phyloP scores from a whole-genome alignment of 1,139 yeast genomes.

The Hemisphaericaspora xylanilytica region DNA sequence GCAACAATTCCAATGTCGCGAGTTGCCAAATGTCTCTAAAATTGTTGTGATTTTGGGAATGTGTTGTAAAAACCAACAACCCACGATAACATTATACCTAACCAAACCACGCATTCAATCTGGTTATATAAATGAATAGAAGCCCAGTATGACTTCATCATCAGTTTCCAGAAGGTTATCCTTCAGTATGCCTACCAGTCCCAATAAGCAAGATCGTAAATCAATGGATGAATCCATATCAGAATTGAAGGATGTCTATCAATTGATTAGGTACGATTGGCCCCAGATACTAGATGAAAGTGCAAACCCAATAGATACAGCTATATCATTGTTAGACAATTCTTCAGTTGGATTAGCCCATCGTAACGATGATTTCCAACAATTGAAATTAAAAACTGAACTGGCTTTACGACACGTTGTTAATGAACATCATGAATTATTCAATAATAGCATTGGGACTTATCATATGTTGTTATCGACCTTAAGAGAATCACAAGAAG shows the following conservation, averaged over 20 bases:
- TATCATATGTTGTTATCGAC: slow-evolving; percentile 61
- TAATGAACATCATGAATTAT: slow-evolving; percentile 78
- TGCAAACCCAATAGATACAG: slow-evolving; percentile 81
- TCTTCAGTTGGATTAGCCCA: slow-evolving; percentile 88
- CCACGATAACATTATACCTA: not conserved
- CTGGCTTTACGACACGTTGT: slow-evolving; percentile 66
- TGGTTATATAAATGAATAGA: not conserved
- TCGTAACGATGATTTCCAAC: slow-evolving; percentile 56
- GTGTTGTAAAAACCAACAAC: not conserved
- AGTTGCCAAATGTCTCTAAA: too few relatives aligned
- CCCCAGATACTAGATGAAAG: slow-evolving; percentile 35
- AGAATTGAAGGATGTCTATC: slow-evolving; percentile 38
- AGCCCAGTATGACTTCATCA: not conserved
- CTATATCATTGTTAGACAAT: slow-evolving; percentile 75
- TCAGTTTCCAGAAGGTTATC: slow-evolving; percentile 11
- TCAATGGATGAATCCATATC: slow-evolving; percentile 29
- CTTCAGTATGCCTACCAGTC: slow-evolving; percentile 9
- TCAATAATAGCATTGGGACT: slow-evolving; percentile 78
- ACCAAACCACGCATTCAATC: not conserved
- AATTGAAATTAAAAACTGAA: slow-evolving; percentile 54
- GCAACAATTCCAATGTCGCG: too few relatives aligned
- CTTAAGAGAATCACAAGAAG: slow-evolving; percentile 56
- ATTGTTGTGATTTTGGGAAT: too few relatives aligned
- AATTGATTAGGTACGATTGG: slow-evolving; percentile 45
- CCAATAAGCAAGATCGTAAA: slow-evolving; percentile 3